These are phyloP conservation scores for Hypoxylon intermedium DNA, from an alignment of 495 filamentous ascomycete species.

Conservation along the genomic window DNA sequence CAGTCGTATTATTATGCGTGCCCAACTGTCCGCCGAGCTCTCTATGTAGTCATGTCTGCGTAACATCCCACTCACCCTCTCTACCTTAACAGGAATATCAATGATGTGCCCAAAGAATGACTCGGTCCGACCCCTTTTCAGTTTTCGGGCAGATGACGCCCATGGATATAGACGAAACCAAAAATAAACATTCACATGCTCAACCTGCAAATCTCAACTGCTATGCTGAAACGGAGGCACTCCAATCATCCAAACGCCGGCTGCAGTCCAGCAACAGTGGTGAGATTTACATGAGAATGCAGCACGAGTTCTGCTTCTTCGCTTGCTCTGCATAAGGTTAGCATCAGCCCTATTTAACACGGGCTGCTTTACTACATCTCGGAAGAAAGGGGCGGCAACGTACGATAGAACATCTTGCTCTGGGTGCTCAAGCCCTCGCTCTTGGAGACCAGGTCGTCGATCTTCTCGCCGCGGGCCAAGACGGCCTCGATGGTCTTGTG, in stretches of 20 bases:
- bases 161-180: slow-evolving; percentile 30
- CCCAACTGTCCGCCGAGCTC: not conserved
- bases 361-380: no score
- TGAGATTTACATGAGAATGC: slow-evolving; percentile 73
- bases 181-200: slow-evolving; percentile 24
- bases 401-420: slow-evolving; percentile 97
- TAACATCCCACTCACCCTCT: slow-evolving; percentile 8
- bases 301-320: slow-evolving; percentile 97
- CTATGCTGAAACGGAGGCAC: slow-evolving; percentile 33
- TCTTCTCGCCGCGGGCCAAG: slow-evolving; percentile 87
- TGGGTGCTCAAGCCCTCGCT: slow-evolving; percentile 83
- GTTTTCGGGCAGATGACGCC: not conserved
- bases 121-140: slow-evolving; percentile 8
- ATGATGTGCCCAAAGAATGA: slow-evolving; percentile 32
- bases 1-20: slow-evolving; percentile 27
- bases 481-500: slow-evolving; percentile 96
- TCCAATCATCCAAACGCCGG: slow-evolving; percentile 5
- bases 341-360: not conserved
- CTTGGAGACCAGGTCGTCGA: slow-evolving; percentile 87
- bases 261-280: not conserved
- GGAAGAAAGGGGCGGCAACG: slow-evolving; percentile 26
- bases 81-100: slow-evolving; percentile 7
- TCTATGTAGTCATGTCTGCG: slow-evolving; percentile 32
- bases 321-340: slow-evolving; percentile 59
- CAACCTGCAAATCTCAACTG: slow-evolving; percentile 16